phyloP scores from a whole-genome alignment of 371 early-diverging fungal genomes.

The Encephalitozoon intestinalis region DNA sequence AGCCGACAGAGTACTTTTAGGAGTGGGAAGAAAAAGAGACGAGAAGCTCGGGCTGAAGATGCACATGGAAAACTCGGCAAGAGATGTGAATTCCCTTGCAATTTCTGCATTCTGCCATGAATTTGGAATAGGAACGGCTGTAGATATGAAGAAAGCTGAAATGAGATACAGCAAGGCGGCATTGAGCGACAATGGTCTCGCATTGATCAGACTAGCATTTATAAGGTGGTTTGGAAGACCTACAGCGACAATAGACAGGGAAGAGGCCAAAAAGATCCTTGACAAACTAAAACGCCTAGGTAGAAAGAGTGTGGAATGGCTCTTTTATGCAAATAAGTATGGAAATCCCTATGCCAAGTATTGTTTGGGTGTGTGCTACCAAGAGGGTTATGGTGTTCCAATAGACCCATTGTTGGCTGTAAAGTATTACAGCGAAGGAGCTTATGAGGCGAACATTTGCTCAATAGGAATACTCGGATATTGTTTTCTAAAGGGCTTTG shows the following conservation, averaged over 20 bases:
- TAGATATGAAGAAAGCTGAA: conserved; percentile 65
- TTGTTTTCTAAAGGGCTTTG: conserved; percentile 76
- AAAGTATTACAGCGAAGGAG: conserved; percentile 66
- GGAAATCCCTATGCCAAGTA: conserved; percentile 60
- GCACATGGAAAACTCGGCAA: conserved; percentile 8
- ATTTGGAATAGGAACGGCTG: conserved; percentile 67
- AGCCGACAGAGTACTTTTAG: conserved; percentile 23
- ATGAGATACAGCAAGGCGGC: conserved; percentile 64
- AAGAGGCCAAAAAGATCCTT: conserved; percentile 66
- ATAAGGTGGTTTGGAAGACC: conserved; percentile 70
- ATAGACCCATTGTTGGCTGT: conserved; percentile 66
- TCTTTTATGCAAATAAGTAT: conserved; percentile 63
- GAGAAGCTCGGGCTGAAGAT: conserved; percentile 14
- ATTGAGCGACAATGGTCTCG: conserved; percentile 62
- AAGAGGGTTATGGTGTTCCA: conserved; percentile 67
- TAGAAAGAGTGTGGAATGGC: conserved; percentile 59
- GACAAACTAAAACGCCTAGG: conserved; percentile 33
- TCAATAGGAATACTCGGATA: conserved; percentile 75
- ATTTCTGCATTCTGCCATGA: conserved; percentile 64
- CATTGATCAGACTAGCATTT: conserved; percentile 65
- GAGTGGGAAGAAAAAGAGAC: conserved; percentile 11
- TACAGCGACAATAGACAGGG: conserved; percentile 65
- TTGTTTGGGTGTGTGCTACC: conserved; percentile 68
- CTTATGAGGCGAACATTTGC: conserved; percentile 68
- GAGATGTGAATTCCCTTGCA: conserved; percentile 55